Evolutionary conservation across 2,329 filamentous ascomycete species (phyloP), one percentile per base, ranked within the genome.

Genomic region (Pseudovirgaria hyperparasitica): DNA sequence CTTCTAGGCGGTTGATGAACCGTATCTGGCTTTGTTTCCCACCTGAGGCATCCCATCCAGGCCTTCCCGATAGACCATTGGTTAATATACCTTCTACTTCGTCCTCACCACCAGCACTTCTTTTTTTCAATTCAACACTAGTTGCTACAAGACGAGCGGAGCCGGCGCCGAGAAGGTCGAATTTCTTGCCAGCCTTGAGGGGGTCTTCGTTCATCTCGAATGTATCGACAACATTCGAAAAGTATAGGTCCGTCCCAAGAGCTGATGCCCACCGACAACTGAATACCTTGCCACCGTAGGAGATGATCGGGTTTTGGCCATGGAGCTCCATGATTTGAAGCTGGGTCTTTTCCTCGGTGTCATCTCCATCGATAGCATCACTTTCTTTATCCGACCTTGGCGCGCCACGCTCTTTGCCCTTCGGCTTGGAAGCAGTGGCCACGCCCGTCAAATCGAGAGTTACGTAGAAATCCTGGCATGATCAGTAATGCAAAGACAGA

Each of bases 251-350:
- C 0, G 85, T 92, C 19, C 87, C 87, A 22, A 92, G 70, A 33
- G 84, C 78, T 34, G 81, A 73, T 8, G 72, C 70, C 87, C 87
- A 96, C 23, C 72, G 60, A 37, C 84, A 87, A 36, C 72, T 74
- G 47, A 86, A 90, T 13, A 92, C 60, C 35, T 76, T 71, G 16
- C 79, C 80, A 31, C 77, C 69, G 54, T 92, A 92, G 13, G 79
- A 78, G 32, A 93, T 66, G 16, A 93, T 60, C 0, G 87, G 87
- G 25, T 80, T 77, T 3, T 58, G 45, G 1, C 76, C 76, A 51
- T 92, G 79, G 4, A 94, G 64, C 16, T 82, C 84, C n/a, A 90
- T 62, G 26, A 94, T 76, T 45, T 93, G 84, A 5, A 93, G 69
- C 24, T 55, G 50, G 23, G 33, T 27, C 31, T 31, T 23, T 11